Evolutionary conservation across 2,329 filamentous ascomycete species (phyloP), one percentile per base, ranked within the genome.

Genomic region (Cylindrodendrum hubeiense): DNA sequence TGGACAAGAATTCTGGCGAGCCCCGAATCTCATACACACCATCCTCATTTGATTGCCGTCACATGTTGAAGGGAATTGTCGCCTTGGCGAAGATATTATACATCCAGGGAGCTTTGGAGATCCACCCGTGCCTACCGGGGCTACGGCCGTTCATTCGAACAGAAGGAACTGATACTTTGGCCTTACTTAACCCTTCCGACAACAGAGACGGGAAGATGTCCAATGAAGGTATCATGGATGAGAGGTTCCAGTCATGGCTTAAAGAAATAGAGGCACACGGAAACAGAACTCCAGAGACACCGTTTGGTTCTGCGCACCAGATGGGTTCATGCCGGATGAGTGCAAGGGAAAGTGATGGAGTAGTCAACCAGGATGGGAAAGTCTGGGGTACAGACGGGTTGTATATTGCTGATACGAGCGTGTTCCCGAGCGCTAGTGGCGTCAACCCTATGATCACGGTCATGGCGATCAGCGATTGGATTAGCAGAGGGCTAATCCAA

Each of bases 371-470:
- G 0, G 76, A 76, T 58, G 87, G 87, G 0, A 80, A 75, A 59
- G 85, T 92, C 1, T 93, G 89, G 89, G 90, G 86, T 0, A 83
- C 82, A 0, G 80, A 88, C 67, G 85, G 83, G 0, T 69, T 93
- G 69, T 92, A 87, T 74, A 86, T 93, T 9, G 86, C 87, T 7
- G 91, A 93, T 76, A 87, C 90, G 28, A 91, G 89, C 75, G 87
- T 91, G 3, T 90, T 93, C 58, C 91, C 90, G 0, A 88, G 85
- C 51, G 90, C 90, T 2, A 91, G 87, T 72, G 91, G 91, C 0
- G 90, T 92, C 8, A 93, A 93, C 75, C 91, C 91, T 2, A 93
- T 93, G 91, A 80, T 93, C 22, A 92, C 90, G 2, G 86, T 81
- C 57, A 93, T 93, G 90, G 88, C 86, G 0, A 86, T 91, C 67